Percentiles rank a stretch among this genome's conserved stretches.
phyloP scores from a whole-genome alignment of 371 early-diverging fungal species.

The Nematocida sp. region DNA sequence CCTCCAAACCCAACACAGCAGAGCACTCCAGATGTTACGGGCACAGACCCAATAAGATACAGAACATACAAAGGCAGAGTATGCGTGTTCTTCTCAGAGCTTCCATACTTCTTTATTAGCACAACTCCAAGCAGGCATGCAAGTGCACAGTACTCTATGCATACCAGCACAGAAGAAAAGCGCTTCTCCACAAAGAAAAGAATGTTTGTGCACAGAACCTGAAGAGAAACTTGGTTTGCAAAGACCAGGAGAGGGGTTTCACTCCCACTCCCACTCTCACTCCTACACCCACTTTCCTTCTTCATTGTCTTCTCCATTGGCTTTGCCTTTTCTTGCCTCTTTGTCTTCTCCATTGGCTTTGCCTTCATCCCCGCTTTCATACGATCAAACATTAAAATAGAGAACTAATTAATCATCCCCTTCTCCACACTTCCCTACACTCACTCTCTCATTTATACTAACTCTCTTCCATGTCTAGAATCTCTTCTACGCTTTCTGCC shows the following conservation, averaged over 20 bases:
- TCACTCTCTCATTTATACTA: background rate
- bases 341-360: no score
- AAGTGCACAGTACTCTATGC: constrained; percentile 6
- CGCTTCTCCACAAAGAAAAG: background rate
- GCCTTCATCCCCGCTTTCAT: no score
- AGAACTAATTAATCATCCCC: background rate
- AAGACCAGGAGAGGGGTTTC: background rate
- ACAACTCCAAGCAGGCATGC: background rate
- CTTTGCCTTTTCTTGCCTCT: no score
- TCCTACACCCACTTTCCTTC: no score
- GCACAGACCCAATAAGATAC: background rate
- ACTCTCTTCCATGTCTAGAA: constrained; percentile 11
- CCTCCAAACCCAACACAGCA: background rate
- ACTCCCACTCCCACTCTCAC: no score
- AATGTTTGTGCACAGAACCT: background rate
- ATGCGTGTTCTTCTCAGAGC: background rate
- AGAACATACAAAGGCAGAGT: constrained; percentile 1
- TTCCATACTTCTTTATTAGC: constrained; percentile 1
- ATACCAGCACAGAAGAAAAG: background rate
- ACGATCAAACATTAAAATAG: no score
- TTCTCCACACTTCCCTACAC: background rate
- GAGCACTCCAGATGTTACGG: background rate
- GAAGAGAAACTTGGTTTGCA: constrained; percentile 20
- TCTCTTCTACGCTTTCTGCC: constrained; percentile 68
- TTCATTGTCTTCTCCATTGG: no score